Evolutionary conservation across 306 rosid species (phyloP).

Genomic region (Quercus wislizeni): DNA sequence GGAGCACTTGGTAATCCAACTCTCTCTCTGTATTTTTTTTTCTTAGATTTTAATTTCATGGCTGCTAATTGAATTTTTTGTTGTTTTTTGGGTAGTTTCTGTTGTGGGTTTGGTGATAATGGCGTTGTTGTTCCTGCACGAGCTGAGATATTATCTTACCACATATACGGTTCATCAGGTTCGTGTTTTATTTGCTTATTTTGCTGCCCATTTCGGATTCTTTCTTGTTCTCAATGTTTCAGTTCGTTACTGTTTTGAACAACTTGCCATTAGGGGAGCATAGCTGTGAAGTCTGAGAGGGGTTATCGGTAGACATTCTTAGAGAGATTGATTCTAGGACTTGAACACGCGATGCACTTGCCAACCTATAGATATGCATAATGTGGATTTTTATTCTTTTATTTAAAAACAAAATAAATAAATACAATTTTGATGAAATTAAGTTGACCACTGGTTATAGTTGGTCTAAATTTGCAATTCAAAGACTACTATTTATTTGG

Average conservation of each 20-base stretch:
- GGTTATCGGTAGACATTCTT: no score
- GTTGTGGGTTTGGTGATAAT: constrained; percentile 70
- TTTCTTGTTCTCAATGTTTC: not conserved
- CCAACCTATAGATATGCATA: not conserved
- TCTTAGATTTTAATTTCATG: not conserved
- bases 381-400: not conserved
- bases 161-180: constrained; percentile 90
- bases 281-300: no score
- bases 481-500: not conserved
- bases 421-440: not conserved
- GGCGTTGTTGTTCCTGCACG: constrained; percentile 81
- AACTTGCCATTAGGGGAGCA: not conserved
- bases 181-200: constrained; percentile 16
- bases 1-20: constrained; percentile 86
- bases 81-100: constrained; percentile 63
- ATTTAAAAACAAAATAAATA: rapidly evolving
- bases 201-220: not conserved
- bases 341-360: no score
- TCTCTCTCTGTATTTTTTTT: not conserved
- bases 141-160: constrained; percentile 83
- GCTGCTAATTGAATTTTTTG: not conserved
- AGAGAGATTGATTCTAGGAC: no score
- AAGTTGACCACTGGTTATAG: not conserved
- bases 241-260: not conserved
- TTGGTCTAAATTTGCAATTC: not conserved